Base-by-base conservation (phyloP, 1,284 basidiomycete species). In the Ustilago shanxiensis region DNA sequence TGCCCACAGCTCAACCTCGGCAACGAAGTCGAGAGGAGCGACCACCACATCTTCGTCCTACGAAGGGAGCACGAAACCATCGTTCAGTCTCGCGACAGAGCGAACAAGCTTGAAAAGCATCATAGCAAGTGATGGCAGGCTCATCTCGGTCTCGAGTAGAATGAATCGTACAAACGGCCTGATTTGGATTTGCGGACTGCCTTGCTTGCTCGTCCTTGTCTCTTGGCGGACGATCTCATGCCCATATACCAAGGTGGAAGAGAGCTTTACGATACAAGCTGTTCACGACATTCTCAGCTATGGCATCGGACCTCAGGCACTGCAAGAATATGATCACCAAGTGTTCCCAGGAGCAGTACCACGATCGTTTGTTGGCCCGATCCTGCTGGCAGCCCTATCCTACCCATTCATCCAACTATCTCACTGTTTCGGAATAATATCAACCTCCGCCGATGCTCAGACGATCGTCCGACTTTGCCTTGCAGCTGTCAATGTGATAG, bases 211-310 rank as follows among this genome's bases (percentile, higher is more conserved):
- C 3, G 58, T 41, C 20, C 53, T 68, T 11, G 61, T 67, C 35
- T 41, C 54, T 2, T 68, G 65, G 66, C 56, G 73, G 3, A 65
- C 65, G 7, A 24, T 76, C 11, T 61, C 65, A 3, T 76, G 60
- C 39, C 96, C 96, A 0, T 95, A 93, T 85, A 94, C 93, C 3
- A 99, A 99, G 87, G 96, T 99, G 44, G 97, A 99, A 86, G 96
- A 99, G 88, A 94, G 92, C 83, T 98, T 98, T 89, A 95, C 93
- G 72, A 89, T 98, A 6, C 96, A 99, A 84, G 95, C 94, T 0
- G 90, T 90, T 0, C 94, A 97, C 85, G 96, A 99, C 86, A 88
- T 94, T 22, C 88, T 98, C 33, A 89, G 92, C 87, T 92, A 93
- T 79, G 94, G 94, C 11, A 81, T 92, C 16, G 61, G 83, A 0